These are phyloP conservation scores for Salix purpurea DNA, from an alignment of 345 rosid species.

Conservation along the genomic window DNA sequence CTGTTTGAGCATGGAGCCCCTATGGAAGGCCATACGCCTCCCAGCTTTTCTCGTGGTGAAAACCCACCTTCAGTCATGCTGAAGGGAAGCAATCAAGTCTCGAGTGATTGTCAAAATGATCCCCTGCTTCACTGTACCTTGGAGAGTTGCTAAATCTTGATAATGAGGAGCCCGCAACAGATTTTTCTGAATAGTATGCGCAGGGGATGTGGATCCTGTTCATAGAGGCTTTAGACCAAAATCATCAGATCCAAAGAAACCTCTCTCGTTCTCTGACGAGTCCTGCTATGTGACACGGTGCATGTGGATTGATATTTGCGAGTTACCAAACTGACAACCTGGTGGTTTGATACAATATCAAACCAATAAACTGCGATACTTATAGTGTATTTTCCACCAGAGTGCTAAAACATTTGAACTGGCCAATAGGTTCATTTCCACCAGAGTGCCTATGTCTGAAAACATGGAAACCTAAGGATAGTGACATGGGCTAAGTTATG, in stretches of 20 bases:
- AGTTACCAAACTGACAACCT: slow-evolving; percentile 2
- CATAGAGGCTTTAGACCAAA: slow-evolving; percentile 51
- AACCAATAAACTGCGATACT: not conserved
- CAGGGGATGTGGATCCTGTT: slow-evolving; percentile 57
- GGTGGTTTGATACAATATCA: not conserved
- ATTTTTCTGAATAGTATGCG: slow-evolving; percentile 48
- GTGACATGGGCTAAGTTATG: not conserved
- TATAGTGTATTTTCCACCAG: not conserved
- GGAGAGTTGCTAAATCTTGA: slow-evolving; percentile 84
- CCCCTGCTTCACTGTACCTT: slow-evolving; percentile 70
- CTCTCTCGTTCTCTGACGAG: slow-evolving; percentile 34
- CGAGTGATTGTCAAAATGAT: slow-evolving; percentile 67
- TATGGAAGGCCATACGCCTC: not conserved
- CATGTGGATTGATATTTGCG: not conserved
- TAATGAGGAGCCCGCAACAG: slow-evolving; percentile 78
- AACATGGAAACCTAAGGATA: not conserved
- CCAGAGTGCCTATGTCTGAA: not conserved
- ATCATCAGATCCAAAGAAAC: slow-evolving; percentile 60
- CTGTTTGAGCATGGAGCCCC: no score
- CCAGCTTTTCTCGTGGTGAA: slow-evolving; percentile 46
- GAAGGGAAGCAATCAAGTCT: slow-evolving; percentile 97
- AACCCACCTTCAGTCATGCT: slow-evolving; percentile 56
- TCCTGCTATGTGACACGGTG: slow-evolving; percentile 37
- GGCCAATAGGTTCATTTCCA: not conserved
- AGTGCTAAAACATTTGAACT: not conserved